Conservation (phyloP, 164 flowering plant species). For the Magnolia officinalis region DNA sequence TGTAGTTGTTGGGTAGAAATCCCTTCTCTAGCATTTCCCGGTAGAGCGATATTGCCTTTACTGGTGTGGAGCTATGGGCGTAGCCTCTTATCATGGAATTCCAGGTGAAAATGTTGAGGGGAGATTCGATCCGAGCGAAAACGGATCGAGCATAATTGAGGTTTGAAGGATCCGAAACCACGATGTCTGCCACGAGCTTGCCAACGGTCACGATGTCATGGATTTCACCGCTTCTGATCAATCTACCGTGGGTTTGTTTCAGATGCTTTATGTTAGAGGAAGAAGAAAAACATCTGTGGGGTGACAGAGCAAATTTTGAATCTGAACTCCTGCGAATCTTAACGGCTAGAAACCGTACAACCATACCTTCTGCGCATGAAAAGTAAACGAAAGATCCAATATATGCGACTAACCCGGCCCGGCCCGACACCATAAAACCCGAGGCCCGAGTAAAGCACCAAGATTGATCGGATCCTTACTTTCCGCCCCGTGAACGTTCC, state of each 20-base stretch:
- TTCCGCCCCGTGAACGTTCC: background rate
- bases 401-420: no score
- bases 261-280: slow-evolving; percentile 15
- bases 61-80: slow-evolving; percentile 20
- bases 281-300: background rate
- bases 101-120: slow-evolving; percentile 29
- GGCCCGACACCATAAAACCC: no score
- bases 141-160: slow-evolving; percentile 23
- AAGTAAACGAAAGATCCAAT: no score
- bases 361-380: no score
- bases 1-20: slow-evolving; percentile 27
- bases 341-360: no score
- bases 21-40: slow-evolving; percentile 13
- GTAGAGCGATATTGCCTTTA: slow-evolving; percentile 16
- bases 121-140: slow-evolving; percentile 7
- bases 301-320: slow-evolving; percentile 9
- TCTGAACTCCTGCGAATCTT: background rate
- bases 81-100: slow-evolving; percentile 32
- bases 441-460: background rate
- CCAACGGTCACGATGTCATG: slow-evolving; percentile 21
- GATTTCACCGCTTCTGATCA: slow-evolving; percentile 20
- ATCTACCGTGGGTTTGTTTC: slow-evolving; percentile 21
- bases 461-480: background rate
- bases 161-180: slow-evolving; percentile 15
- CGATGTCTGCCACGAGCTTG: slow-evolving; percentile 20